Conservation (phyloP, 805 yeast species). For the Schwanniomyces pseudopolymorphus region DNA sequence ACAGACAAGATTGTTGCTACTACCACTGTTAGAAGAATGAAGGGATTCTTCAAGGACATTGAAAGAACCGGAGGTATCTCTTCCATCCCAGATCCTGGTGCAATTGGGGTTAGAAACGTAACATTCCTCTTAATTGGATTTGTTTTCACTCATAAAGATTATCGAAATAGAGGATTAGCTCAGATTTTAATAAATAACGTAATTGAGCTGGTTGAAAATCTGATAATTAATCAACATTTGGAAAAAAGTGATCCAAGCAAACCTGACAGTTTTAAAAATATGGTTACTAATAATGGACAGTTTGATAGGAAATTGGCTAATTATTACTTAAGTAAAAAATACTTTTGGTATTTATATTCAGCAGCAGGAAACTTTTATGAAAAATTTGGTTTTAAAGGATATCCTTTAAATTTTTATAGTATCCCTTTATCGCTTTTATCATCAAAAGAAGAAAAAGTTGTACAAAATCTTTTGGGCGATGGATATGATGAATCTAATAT, state of each 20-base stretch:
- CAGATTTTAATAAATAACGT: constrained; percentile 21
- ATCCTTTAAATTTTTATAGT: constrained; percentile 33
- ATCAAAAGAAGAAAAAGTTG: constrained; percentile 14
- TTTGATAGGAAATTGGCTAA: constrained; percentile 30
- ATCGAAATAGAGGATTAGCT: constrained; percentile 31
- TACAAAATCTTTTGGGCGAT: constrained; percentile 19
- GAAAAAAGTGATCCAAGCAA: constrained; percentile 19
- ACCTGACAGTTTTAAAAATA: constrained; percentile 28
- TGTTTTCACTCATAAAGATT: constrained; percentile 26
- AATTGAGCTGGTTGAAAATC: constrained; percentile 31
- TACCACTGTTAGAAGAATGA: constrained; percentile 19
- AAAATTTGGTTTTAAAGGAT: constrained; percentile 54
- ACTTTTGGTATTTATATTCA: constrained; percentile 58
- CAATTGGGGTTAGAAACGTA: constrained; percentile 33
- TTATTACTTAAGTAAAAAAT: constrained; percentile 33
- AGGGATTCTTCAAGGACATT: constrained; percentile 30
- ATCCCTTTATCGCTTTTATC: constrained; percentile 23
- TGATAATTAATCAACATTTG: constrained; percentile 24
- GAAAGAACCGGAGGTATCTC: constrained; percentile 22
- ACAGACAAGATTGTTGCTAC: constrained; percentile 22
- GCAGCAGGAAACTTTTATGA: constrained; percentile 70
- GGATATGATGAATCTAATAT: constrained; percentile 4
- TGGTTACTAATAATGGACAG: constrained; percentile 29
- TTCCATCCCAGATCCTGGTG: constrained; percentile 28
- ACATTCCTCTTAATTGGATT: constrained; percentile 24